phyloP scores from a whole-genome alignment of 345 rosid species.

The Psidium friedrichsthalianum region DNA sequence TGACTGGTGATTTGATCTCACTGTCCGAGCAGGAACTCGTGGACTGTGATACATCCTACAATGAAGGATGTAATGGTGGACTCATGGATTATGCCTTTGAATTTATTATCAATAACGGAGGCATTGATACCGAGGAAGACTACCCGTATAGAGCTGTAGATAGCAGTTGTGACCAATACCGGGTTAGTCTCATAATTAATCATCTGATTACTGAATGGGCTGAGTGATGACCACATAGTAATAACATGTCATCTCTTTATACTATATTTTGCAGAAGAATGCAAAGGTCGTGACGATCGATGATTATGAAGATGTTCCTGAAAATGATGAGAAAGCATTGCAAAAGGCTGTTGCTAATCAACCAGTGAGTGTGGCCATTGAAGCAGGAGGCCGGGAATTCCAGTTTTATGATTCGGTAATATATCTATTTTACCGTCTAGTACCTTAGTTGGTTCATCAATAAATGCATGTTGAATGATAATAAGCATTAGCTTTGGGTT shows the following conservation, averaged over 20 bases:
- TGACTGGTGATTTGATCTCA: constrained; percentile 58
- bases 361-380: constrained; percentile 77
- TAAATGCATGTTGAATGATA: neutral
- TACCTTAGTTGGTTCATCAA: neutral
- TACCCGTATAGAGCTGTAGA: constrained; percentile 67
- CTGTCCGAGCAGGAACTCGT: constrained; percentile 93
- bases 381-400: constrained; percentile 74
- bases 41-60: constrained; percentile 68
- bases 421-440: neutral
- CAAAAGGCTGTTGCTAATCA: constrained; percentile 74
- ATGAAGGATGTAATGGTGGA: constrained; percentile 89
- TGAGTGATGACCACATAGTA: neutral
- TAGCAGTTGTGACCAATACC: constrained; percentile 47
- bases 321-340: constrained; percentile 46
- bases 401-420: constrained; percentile 68
- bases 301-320: constrained; percentile 67
- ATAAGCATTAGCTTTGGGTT: neutral
- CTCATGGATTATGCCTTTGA: constrained; percentile 89
- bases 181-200: constrained; percentile 31
- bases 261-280: constrained; percentile 42
- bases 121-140: constrained; percentile 73
- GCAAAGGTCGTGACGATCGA: constrained; percentile 72
- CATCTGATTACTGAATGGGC: neutral
- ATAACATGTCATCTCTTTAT: neutral
- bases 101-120: constrained; percentile 83